Base-by-base conservation (phyloP, 179 eudicot species). In the Amaranthus tricolor region DNA sequence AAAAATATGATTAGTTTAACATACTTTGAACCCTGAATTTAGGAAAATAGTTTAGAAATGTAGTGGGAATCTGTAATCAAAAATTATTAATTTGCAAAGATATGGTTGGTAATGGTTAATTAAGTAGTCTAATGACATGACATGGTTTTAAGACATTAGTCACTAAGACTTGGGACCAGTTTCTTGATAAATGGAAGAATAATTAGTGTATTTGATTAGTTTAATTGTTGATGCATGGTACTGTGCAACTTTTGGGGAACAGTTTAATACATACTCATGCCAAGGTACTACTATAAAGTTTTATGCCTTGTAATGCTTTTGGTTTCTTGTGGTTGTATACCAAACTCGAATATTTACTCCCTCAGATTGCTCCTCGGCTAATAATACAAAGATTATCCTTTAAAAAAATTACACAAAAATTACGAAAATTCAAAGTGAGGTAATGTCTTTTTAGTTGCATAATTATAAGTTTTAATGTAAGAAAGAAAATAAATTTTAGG, bases 191-290 rank as follows among this genome's bases (percentile, higher is more conserved):
- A 56, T 52, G 79, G 76, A 64, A 77, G 58, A 71, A 64, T 72
- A 19, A 70, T 71, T 54, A 16, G 78, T 68, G 67, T 16, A 56
- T 55, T 53, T 15, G 69, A 79, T 69, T 62, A 60, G 68, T 68
- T 52, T 72, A 78, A 45, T 78, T 31, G 24, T 66, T 58, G 66
- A n/a, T 65, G 73, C 64, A 73, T 74, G 58, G 51, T 74, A 51
- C 68, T 73, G 71, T 68, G 77, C 77, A 72, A 72, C 77, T 76
- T 80, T 72, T 72, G 43, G 73, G 80, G 59, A 65, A 68, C 79
- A 76, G 4, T 44, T 50, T 62, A 48, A 70, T 73, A 62, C 59
- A 80, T 76, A 45, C 16, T 68, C 52, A 80, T 76, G 24, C 16
- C 62, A 71, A 62, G 75, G 68, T 74, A 68, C 21, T 62, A 54